Base-by-base conservation (phyloP, 2,329 filamentous ascomycete genomes). In the Teratosphaeria zuluensis region DNA sequence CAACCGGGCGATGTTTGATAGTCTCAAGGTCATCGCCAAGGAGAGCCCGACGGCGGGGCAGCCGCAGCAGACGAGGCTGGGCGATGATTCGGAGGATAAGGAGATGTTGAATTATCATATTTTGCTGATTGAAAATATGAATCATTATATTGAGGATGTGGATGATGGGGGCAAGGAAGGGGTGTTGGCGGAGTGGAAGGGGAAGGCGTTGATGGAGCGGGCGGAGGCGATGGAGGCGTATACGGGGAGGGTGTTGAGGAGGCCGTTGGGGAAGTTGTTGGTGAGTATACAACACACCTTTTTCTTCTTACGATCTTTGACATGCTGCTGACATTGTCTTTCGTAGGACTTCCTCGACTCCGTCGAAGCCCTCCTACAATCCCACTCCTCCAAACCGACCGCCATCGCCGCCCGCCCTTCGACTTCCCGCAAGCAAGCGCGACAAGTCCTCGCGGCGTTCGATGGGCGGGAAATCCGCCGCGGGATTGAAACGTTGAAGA, bases 51-150 rank as follows among this genome's bases (percentile, higher is more conserved):
- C 89, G 80, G 70, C 84, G 77, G 31, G 59, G 14, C 78, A 74
- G 59, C 71, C 59, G 72, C 77, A 61, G 72, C 78, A 64, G 72
- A 76, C 52, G 21, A 63, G 54, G 53, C 12, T 30, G 21, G 76
- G 75, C 55, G 78, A 78, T n/a, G 86, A 89, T 66, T 82, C 84
- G 0, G 94, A 97, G 72, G 94, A 97, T 71, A 97, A 99, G 75
- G 92, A 96, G 73, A 90, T 91, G 4, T 82, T 99, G 61, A 97
- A 97, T 76, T 96, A 95, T 76, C 92, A 97, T 74, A 96, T 99
- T 68, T 81, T 97, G 35, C 81, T 97, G 57, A 97, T 99, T 65
- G 92, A 99, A 74, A 99, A 99, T 73, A 96, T 96, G 91, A 95
- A 96, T 70, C 91, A 96, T 74, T 97, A 95, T 75, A 79, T 94